Evolutionary conservation across 1,284 basidiomycete species (phyloP).

Genomic region (Puccinia coronata): DNA sequence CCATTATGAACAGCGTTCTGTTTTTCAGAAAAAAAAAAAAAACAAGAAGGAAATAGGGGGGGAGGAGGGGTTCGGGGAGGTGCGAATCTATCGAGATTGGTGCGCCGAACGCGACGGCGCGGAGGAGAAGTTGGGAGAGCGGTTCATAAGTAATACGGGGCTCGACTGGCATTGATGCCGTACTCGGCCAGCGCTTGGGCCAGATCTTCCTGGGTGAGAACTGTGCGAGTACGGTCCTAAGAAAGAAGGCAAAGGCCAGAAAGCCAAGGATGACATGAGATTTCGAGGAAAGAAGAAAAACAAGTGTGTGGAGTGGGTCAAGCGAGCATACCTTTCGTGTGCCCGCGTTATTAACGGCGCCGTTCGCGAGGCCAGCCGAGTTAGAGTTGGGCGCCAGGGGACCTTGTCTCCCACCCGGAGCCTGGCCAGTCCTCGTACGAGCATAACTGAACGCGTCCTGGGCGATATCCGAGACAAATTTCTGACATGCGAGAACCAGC

Average conservation of each 20-base stretch:
- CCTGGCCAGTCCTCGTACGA: slow-evolving; percentile 73
- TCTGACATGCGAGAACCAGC: slow-evolving; percentile 91
- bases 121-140: not conserved
- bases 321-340: slow-evolving; percentile 27
- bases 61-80: too few species aligned
- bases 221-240: slow-evolving; percentile 84
- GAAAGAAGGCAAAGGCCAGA: not conserved
- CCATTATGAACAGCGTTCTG: too few species aligned
- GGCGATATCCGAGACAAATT: slow-evolving; percentile 96
- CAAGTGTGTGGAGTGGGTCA: slow-evolving; percentile 5
- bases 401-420: slow-evolving; percentile 58
- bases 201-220: slow-evolving; percentile 95
- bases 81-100: not conserved
- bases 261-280: not conserved
- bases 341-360: slow-evolving; percentile 39
- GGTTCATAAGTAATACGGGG: slow-evolving; percentile 70
- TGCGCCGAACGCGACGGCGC: not conserved
- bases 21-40: too few species aligned
- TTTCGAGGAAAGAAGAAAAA: not conserved
- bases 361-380: slow-evolving; percentile 50
- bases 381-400: slow-evolving; percentile 35
- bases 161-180: slow-evolving; percentile 89
- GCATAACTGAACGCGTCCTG: slow-evolving; percentile 97
- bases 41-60: too few species aligned
- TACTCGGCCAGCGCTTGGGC: slow-evolving; percentile 89